A percentile compares a stretch with the other conserved stretches of the same genome.
phyloP scores from a whole-genome alignment of 1,139 yeast genomes.

The Debaryomycetaceae sp. region DNA sequence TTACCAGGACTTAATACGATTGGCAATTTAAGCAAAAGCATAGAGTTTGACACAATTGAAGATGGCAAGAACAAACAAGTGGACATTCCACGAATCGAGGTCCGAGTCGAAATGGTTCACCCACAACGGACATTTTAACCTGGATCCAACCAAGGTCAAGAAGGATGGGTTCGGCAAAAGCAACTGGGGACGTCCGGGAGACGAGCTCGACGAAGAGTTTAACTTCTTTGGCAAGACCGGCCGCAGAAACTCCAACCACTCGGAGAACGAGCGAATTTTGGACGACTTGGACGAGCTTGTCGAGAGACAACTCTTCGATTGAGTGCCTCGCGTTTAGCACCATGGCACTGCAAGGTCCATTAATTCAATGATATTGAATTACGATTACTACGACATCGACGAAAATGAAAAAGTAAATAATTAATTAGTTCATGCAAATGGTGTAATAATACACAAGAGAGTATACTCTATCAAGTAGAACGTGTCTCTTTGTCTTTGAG shows the following conservation, averaged over 20 bases:
- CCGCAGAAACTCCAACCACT: slow-evolving; percentile 45
- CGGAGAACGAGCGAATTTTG: slow-evolving; percentile 24
- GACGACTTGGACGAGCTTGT: slow-evolving; percentile 20
- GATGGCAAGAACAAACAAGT: slow-evolving; percentile 86
- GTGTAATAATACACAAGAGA: background rate
- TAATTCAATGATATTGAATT: slow-evolving; percentile 1
- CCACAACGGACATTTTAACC: slow-evolving; percentile 62
- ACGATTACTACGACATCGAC: slow-evolving; percentile 2
- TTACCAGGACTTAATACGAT: too few relatives aligned
- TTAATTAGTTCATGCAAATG: background rate
- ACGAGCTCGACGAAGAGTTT: slow-evolving; percentile 49
- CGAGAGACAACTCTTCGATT: slow-evolving; percentile 11
- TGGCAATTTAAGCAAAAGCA: too few relatives aligned
- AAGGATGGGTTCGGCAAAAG: slow-evolving; percentile 83
- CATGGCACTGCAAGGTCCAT: background rate
- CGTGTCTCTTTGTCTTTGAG: slow-evolving; percentile 15
- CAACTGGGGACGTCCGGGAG: slow-evolving; percentile 73
- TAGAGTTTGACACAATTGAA: background rate
- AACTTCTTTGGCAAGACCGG: slow-evolving; percentile 22
- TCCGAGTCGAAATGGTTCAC: slow-evolving; percentile 72
- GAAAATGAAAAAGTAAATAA: background rate
- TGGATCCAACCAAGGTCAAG: slow-evolving; percentile 73
- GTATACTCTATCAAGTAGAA: background rate
- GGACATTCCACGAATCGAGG: slow-evolving; percentile 62
- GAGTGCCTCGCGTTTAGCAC: background rate